Conservation (phyloP, 495 filamentous ascomycete genomes). For the Talaromyces adpressus region DNA sequence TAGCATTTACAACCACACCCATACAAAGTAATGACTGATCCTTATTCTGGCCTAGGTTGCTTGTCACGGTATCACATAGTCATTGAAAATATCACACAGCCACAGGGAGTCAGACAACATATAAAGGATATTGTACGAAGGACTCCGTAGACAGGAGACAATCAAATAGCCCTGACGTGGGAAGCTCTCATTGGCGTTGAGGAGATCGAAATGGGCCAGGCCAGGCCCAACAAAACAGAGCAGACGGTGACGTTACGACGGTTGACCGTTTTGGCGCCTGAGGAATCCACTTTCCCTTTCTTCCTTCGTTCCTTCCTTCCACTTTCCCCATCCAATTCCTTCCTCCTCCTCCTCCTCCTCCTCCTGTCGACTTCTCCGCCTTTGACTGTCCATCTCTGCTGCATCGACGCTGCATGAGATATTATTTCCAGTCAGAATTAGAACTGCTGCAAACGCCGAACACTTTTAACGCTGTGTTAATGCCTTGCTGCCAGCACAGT, state of each 20-base stretch:
- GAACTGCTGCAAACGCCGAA: neutral
- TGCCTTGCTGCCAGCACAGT: constrained; percentile 2
- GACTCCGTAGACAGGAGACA: neutral
- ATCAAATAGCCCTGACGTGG: neutral
- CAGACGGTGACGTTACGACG: neutral
- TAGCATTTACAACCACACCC: neutral
- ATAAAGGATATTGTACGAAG: neutral
- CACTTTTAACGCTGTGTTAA: neutral
- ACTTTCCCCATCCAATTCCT: neutral
- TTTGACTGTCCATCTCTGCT: neutral
- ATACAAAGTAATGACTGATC: neutral
- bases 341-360: neutral
- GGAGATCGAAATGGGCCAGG: neutral
- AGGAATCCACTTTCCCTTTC: neutral
- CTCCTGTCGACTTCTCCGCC: neutral
- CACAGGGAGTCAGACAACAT: neutral
- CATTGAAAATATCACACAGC: neutral
- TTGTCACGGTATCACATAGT: neutral
- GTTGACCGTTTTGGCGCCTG: constrained; percentile 1
- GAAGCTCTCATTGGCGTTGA: neutral
- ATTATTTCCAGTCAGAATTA: neutral
- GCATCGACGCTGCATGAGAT: neutral
- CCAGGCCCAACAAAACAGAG: constrained; percentile 1
- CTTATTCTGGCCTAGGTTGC: neutral
- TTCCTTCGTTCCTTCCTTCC: neutral